A percentile compares a stretch with the other conserved stretches of the same genome.
Conservation (phyloP, 108 stramenopile species). For the Pseudonitzschia multiseries region DNA sequence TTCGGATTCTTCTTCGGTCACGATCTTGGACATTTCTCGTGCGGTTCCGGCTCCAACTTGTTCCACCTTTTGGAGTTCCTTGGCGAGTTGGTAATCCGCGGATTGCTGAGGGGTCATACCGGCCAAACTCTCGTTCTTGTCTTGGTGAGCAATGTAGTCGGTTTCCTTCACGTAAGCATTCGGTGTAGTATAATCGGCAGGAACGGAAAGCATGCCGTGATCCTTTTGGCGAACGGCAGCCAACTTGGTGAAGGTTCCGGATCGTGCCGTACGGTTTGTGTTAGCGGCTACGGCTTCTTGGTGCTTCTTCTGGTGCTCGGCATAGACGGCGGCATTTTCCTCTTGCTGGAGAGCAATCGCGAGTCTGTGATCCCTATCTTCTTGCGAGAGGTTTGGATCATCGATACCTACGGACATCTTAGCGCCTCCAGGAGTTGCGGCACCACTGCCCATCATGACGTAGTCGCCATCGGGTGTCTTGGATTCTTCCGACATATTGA, state of each 20-base stretch:
- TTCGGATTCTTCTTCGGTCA: slow-evolving; percentile 63
- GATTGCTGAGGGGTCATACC: slow-evolving; percentile 72
- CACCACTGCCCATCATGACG: slow-evolving; percentile 72
- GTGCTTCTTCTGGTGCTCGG: slow-evolving; percentile 79
- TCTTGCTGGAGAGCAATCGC: slow-evolving; percentile 90
- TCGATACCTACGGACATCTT: slow-evolving; percentile 49
- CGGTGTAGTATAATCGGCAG: slow-evolving; percentile 82
- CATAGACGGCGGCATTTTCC: slow-evolving; percentile 85
- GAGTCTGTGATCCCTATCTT: slow-evolving; percentile 85
- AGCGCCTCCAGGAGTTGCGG: slow-evolving; percentile 26
- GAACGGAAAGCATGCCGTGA: slow-evolving; percentile 81
- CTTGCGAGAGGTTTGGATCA: slow-evolving; percentile 82
- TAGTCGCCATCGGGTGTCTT: slow-evolving; percentile 87
- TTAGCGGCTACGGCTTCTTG: slow-evolving; percentile 62
- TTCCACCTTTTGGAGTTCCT: slow-evolving; percentile 88
- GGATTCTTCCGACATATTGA: slow-evolving; percentile 80
- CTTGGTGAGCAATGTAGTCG: slow-evolving; percentile 37
- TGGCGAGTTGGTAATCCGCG: slow-evolving; percentile 71
- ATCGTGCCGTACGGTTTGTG: slow-evolving; percentile 75
- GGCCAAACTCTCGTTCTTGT: slow-evolving; percentile 31
- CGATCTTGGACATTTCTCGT: slow-evolving; percentile 76
- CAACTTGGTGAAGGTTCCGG: slow-evolving; percentile 66
- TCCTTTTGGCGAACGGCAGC: slow-evolving; percentile 85
- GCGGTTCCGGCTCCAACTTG: slow-evolving; percentile 85
- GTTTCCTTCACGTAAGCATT: slow-evolving; percentile 74